Conservation (phyloP, 805 yeast species). For the Dipodascopsis uninucleata region DNA sequence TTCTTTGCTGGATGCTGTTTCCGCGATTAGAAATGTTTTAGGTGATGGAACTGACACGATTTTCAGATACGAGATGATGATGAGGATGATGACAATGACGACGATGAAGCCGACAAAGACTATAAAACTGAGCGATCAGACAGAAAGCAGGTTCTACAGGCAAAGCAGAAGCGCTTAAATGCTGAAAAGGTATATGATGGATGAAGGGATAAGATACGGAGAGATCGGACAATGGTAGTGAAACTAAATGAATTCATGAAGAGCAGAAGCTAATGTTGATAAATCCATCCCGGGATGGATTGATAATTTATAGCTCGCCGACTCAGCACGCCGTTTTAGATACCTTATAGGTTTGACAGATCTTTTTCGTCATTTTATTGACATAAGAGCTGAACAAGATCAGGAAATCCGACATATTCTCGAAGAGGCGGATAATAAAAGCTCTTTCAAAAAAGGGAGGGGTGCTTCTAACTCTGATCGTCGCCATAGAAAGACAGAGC, state of each 20-base stretch:
- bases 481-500: constrained; percentile 83
- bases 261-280: too few species aligned
- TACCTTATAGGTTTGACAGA: constrained; percentile 74
- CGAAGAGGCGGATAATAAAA: constrained; percentile 33
- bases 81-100: constrained; percentile 13
- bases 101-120: background rate
- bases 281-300: too few species aligned
- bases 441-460: constrained; percentile 26
- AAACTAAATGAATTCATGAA: too few species aligned
- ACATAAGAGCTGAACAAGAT: constrained; percentile 75
- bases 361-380: constrained; percentile 81
- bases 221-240: background rate
- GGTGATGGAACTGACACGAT: too few species aligned
- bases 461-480: constrained; percentile 34
- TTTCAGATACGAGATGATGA: too few species aligned
- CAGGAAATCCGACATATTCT: constrained; percentile 48
- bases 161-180: constrained; percentile 25
- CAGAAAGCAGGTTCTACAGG: constrained; percentile 29
- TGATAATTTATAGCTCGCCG: constrained; percentile 41
- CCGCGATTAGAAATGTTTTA: too few species aligned
- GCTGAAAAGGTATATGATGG: constrained; percentile 24
- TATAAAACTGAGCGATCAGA: constrained; percentile 10
- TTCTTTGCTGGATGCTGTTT: too few species aligned
- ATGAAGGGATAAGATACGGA: background rate
- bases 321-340: constrained; percentile 74